Evolutionary conservation across 1,284 basidiomycete species (phyloP).

Genomic region (Mycosarcoma mackinlayi): DNA sequence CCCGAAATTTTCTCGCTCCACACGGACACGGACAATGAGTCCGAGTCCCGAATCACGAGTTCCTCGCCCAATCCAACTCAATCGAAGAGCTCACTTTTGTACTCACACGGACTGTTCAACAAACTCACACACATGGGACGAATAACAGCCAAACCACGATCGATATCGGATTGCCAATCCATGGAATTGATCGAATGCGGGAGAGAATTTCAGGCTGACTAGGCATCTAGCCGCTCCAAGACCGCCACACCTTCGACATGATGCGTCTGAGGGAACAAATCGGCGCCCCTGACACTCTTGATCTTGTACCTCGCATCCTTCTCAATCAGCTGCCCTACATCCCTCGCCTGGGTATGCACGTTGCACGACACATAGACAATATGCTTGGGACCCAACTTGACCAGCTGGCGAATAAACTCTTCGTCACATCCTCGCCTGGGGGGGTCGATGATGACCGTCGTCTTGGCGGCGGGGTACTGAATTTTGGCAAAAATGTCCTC

Average conservation of each 20-base stretch:
- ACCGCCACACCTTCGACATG: constrained; percentile 67
- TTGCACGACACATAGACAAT: constrained; percentile 76
- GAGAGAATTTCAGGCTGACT: not conserved
- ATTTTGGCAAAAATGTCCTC: constrained; percentile 72
- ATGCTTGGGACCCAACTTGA: constrained; percentile 56
- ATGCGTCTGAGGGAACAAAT: constrained; percentile 67
- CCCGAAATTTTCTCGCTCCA: constrained; percentile 13
- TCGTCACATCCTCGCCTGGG: constrained; percentile 58
- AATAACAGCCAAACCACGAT: too few relatives aligned
- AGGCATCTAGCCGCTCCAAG: constrained; percentile 36
- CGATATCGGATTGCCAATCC: too few relatives aligned
- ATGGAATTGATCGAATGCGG: not conserved
- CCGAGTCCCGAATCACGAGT: too few relatives aligned
- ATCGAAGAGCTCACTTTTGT: too few relatives aligned
- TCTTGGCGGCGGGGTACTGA: constrained; percentile 76
- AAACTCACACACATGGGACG: not conserved
- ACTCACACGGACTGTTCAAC: not conserved
- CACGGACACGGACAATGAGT: too few relatives aligned
- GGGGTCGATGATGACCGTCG: constrained; percentile 71
- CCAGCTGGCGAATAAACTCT: constrained; percentile 64
- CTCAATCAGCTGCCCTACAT: constrained; percentile 63
- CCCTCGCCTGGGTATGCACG: constrained; percentile 73
- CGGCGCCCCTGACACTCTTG: constrained; percentile 62
- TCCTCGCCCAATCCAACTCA: too few relatives aligned
- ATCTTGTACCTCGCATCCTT: constrained; percentile 57